These are phyloP conservation scores for Ustilago lituana DNA, from an alignment of 1,284 basidiomycete genomes.

Conservation along the genomic window DNA sequence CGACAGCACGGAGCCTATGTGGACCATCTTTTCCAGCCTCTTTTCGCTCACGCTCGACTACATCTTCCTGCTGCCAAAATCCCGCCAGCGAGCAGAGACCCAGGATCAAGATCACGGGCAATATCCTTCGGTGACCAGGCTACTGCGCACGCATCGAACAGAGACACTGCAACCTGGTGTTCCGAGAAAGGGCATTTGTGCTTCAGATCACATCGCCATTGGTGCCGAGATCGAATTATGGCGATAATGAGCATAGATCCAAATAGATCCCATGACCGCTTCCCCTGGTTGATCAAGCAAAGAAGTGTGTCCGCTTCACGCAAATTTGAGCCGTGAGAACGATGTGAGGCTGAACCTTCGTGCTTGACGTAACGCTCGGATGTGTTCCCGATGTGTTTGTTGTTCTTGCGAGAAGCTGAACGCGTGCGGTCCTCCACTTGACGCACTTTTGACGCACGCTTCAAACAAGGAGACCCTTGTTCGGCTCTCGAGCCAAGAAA, in stretches of 20 bases:
- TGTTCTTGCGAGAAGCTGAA: too few relatives aligned
- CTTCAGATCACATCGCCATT: constrained; percentile 87
- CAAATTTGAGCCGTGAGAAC: too few relatives aligned
- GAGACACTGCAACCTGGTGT: constrained; percentile 78
- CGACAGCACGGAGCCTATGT: constrained; percentile 62
- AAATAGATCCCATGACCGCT: too few relatives aligned
- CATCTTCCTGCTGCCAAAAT: constrained; percentile 74
- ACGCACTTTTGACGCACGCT: too few relatives aligned
- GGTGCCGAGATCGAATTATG: constrained; percentile 67
- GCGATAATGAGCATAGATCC: neutral
- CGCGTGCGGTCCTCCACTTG: too few relatives aligned
- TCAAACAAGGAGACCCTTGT: too few relatives aligned
- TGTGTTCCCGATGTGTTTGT: too few relatives aligned
- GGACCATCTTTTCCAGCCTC: constrained; percentile 63
- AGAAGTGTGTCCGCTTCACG: too few relatives aligned
- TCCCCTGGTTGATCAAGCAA: too few relatives aligned
- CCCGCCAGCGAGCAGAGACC: neutral
- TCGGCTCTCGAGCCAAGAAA: too few relatives aligned
- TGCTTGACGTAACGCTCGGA: too few relatives aligned
- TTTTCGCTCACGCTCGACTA: constrained; percentile 73
- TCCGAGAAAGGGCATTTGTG: constrained; percentile 80
- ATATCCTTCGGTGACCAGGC: constrained; percentile 71
- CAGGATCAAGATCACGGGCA: neutral
- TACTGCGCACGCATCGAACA: constrained; percentile 76
- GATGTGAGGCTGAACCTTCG: too few relatives aligned